Evolutionary conservation across 2,329 filamentous ascomycete genomes (phyloP).

Genomic region (Pleurostoma richardsiae): DNA sequence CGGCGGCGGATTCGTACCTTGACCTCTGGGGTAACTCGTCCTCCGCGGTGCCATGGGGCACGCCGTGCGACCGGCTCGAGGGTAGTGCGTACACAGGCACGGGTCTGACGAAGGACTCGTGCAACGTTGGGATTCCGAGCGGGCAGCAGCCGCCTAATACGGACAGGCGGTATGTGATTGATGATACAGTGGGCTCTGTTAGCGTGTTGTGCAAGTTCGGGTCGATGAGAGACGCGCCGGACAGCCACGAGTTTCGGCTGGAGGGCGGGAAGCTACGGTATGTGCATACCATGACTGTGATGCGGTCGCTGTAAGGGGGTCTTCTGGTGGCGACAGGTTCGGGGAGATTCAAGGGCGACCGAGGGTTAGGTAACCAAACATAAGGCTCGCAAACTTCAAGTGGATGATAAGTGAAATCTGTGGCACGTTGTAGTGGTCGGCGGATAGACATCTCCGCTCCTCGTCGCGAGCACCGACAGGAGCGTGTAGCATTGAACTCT

Average conservation of each 20-base stretch:
- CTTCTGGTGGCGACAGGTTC: too few species aligned
- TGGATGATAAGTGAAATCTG: too few species aligned
- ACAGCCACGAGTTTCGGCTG: slow-evolving; percentile 22
- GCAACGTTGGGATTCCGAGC: slow-evolving; percentile 2
- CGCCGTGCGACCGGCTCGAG: slow-evolving; percentile 24
- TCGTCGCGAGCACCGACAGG: too few species aligned
- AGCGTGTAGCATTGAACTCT: too few species aligned
- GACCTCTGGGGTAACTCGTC: slow-evolving; percentile 25
- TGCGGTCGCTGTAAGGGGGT: too few species aligned
- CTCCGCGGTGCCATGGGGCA: slow-evolving; percentile 26
- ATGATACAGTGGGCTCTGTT: slow-evolving; percentile 19
- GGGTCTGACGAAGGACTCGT: slow-evolving; percentile 13
- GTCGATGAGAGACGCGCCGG: slow-evolving; percentile 14
- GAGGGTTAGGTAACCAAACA: too few species aligned
- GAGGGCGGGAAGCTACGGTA: slow-evolving; percentile 21
- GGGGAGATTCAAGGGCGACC: too few species aligned
- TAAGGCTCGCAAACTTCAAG: too few species aligned
- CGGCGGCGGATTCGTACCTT: slow-evolving; percentile 25
- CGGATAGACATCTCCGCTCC: too few species aligned
- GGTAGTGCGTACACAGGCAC: slow-evolving; percentile 21
- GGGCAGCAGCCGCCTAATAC: slow-evolving; percentile 16
- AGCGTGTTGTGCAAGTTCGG: slow-evolving; percentile 22
- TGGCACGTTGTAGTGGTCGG: too few species aligned
- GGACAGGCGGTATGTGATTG: slow-evolving; percentile 23
- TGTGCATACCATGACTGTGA: slow-evolving; percentile 23